Percentiles rank a stretch among this genome's conserved stretches.
phyloP scores from a whole-genome alignment of 371 early-diverging fungal genomes.

The Syncephalastrum sp. region DNA sequence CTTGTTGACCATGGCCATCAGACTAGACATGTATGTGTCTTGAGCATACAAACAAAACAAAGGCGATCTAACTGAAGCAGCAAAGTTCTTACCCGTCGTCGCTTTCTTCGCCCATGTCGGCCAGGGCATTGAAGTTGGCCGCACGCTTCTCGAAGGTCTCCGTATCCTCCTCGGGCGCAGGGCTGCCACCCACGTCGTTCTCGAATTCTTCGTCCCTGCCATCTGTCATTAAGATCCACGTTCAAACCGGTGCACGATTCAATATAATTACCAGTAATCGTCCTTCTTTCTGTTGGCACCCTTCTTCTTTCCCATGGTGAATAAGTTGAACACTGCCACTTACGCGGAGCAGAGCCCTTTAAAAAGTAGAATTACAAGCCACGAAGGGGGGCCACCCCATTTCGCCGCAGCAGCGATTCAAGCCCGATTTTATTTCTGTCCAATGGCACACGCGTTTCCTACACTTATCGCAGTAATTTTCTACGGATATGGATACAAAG shows the following conservation, averaged over 20 bases:
- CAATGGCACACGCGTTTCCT: no score
- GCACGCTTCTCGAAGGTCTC: constrained; percentile 37
- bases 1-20: constrained; percentile 52
- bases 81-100: constrained; percentile 18
- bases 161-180: constrained; percentile 32
- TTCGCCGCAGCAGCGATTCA: no score
- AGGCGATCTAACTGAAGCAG: background rate
- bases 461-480: no score
- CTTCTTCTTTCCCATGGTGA: constrained; percentile 51
- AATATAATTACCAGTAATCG: constrained; percentile 43
- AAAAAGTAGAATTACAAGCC: no score
- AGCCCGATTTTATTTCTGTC: no score
- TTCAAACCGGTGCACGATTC: background rate
- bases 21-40: constrained; percentile 23
- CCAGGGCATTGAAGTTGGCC: constrained; percentile 30
- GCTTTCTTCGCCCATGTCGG: constrained; percentile 31
- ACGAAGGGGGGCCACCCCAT: no score
- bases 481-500: no score
- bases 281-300: constrained; percentile 49
- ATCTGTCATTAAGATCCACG: constrained; percentile 14
- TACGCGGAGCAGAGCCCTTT: no score
- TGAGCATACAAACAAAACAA: background rate
- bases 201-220: constrained; percentile 31
- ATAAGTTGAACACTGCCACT: background rate
- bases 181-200: constrained; percentile 36